Base-by-base conservation (phyloP, 345 rosid species). In the Syzygium jambos region DNA sequence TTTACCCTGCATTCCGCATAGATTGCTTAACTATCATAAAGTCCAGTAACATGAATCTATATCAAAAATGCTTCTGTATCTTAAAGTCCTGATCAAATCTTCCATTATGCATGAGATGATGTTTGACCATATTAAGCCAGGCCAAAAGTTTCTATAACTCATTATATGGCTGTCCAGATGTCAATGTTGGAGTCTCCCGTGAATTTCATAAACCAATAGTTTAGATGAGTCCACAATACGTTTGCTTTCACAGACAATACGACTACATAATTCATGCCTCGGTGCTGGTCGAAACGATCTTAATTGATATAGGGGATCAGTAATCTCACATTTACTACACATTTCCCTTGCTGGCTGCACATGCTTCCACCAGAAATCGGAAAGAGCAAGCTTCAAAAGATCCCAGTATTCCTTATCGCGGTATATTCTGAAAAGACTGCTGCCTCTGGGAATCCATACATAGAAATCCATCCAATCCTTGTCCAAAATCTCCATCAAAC, bases 401-500 rank as follows among this genome's bases (percentile, higher is more conserved):
- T 88, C 93, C 99, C 99, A 96, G 86, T 94, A 96, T 57, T 85
- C 92, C 5, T 49, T 22, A 85, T 95, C 95, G 84, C 96, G 87
- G 87, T 91, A 85, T 51, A 94, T 49, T 86, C 94, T 93, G 43
- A 96, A 96, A 7, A 95, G 89, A 85, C 93, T 95, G 90, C 98
- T 97, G 25, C 97, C 96, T 4, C 78, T 89, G 11, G 89, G 93
- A 85, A 97, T 95, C 98, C 98, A 97, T 87, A 93, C 93, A 56
- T 95, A 96, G 22, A 96, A 89, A 90, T 97, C 95, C 96, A 97
- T 92, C 98, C 97, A 96, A 89, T 95, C 98, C 54, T 88, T 88
- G 90, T 96, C 95, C 88, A 94, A 87, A 51, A 97, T 93, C 91
- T 96, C 98, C 98, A 96, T 94, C 86, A 94, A 91, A 87, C 98